Evolutionary conservation across 2,329 filamentous ascomycete species (phyloP).

Genomic region (Cytospora schulzeri): DNA sequence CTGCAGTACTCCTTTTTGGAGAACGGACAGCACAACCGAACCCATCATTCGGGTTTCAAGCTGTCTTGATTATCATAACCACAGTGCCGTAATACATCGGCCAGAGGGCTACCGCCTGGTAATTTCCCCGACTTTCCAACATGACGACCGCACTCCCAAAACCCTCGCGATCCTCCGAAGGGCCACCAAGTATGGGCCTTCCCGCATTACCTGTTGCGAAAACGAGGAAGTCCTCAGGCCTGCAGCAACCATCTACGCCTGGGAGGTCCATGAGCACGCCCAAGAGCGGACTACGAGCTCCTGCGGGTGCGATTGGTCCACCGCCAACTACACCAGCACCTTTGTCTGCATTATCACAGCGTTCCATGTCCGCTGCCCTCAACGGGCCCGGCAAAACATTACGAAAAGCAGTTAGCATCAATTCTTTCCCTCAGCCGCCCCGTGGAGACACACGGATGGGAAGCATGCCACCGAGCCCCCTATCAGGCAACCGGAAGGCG

Average conservation of each 20-base stretch:
- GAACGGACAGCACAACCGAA: not conserved
- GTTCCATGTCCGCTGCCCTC: constrained; percentile 52
- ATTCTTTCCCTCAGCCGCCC: constrained; percentile 89
- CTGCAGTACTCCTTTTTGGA: constrained; percentile 1
- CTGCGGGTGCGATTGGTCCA: constrained; percentile 59
- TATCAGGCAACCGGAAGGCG: constrained; percentile 56
- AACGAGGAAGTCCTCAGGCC: constrained; percentile 59
- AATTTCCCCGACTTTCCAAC: constrained; percentile 21
- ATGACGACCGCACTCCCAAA: constrained; percentile 68
- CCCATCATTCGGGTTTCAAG: too few species aligned
- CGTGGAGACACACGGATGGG: constrained; percentile 60
- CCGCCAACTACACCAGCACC: constrained; percentile 51
- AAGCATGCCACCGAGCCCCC: constrained; percentile 65
- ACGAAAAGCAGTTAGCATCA: constrained; percentile 89
- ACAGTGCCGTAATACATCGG: constrained; percentile 8
- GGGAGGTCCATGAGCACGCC: constrained; percentile 51
- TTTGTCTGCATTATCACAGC: constrained; percentile 57
- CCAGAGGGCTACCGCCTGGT: constrained; percentile 26
- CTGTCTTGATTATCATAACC: not conserved
- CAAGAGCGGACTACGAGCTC: constrained; percentile 60
- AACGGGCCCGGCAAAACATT: constrained; percentile 68
- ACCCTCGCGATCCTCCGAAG: constrained; percentile 67
- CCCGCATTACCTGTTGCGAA: constrained; percentile 75
- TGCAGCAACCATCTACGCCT: constrained; percentile 41
- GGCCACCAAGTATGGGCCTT: constrained; percentile 70